Conservation (phyloP, 768 basidiomycete genomes). For the Collybiopsis luxurians region DNA sequence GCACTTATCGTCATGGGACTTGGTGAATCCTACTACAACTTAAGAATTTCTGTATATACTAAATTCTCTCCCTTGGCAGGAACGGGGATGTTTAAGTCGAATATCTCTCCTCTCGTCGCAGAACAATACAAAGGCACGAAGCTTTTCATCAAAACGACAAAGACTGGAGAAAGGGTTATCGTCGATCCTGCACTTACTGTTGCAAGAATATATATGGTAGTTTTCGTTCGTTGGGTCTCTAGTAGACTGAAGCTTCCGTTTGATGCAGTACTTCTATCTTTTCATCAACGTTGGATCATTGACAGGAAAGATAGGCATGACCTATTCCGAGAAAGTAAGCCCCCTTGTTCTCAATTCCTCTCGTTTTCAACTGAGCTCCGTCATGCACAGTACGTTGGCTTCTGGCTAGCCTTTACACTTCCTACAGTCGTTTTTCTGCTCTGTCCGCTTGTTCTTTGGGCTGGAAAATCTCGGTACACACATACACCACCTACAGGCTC, state of each 20-base stretch:
- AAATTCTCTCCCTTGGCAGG: conserved; percentile 26
- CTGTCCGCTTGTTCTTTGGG: conserved; percentile 56
- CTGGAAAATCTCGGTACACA: conserved; percentile 53
- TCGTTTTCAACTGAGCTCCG: neutral
- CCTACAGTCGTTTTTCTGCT: conserved; percentile 60
- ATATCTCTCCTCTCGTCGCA: conserved; percentile 75
- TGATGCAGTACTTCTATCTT: conserved; percentile 64
- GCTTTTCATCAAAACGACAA: conserved; percentile 48
- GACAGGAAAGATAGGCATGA: conserved; percentile 66
- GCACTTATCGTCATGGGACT: conserved; percentile 62
- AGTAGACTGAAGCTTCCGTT: neutral
- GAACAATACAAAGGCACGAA: conserved; percentile 65
- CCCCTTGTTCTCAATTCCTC: neutral
- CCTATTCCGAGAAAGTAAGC: conserved; percentile 58
- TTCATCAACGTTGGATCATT: conserved; percentile 75
- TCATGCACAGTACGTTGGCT: conserved; percentile 51
- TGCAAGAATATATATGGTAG: conserved; percentile 71
- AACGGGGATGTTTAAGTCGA: conserved; percentile 73
- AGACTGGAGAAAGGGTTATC: conserved; percentile 66
- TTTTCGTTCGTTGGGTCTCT: neutral
- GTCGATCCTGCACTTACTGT: conserved; percentile 71
- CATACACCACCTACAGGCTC: conserved; percentile 62
- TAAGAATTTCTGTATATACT: conserved; percentile 9
- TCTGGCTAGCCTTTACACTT: conserved; percentile 62
- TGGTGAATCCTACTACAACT: conserved; percentile 20